Percentiles rank a stretch among this genome's conserved stretches.
These are phyloP conservation scores for Sistotremastrum suecicum DNA, from an alignment of 768 basidiomycete genomes.

Conservation along the genomic window DNA sequence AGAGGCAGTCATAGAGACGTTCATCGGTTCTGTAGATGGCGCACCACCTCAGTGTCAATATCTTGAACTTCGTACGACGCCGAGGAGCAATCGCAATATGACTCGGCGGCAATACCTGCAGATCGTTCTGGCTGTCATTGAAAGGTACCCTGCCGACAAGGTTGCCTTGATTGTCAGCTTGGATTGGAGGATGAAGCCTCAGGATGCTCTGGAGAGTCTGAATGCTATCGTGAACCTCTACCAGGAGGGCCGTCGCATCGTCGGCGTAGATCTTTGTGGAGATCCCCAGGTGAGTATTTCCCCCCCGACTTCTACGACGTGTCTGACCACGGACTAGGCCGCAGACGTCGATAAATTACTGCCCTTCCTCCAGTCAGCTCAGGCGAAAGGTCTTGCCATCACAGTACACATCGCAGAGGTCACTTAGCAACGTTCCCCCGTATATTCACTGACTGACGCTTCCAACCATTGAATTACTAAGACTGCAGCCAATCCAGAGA, in stretches of 20 bases:
- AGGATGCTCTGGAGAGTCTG: constrained; percentile 40
- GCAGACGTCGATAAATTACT: constrained; percentile 42
- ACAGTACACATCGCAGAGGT: constrained; percentile 82
- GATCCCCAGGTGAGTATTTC: constrained; percentile 45
- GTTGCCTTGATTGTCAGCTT: constrained; percentile 59
- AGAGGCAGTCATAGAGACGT: constrained; percentile 47
- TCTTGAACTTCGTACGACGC: constrained; percentile 76
- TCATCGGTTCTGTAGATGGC: constrained; percentile 28
- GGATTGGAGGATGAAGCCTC: constrained; percentile 52
- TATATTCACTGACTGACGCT: not conserved
- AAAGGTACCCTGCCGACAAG: constrained; percentile 32
- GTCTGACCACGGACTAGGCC: constrained; percentile 17
- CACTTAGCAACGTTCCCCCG: constrained; percentile 1
- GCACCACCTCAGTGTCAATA: constrained; percentile 44
- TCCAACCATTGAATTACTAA: constrained; percentile 9
- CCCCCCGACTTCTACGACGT: no score
- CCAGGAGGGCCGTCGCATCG: constrained; percentile 42
- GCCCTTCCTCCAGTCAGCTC: constrained; percentile 38
- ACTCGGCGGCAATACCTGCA: constrained; percentile 44
- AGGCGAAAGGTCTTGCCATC: constrained; percentile 47
- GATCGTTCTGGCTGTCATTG: constrained; percentile 51
- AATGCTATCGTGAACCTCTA: constrained; percentile 41
- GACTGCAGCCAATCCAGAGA: constrained; percentile 32
- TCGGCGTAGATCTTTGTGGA: constrained; percentile 74
- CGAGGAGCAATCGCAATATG: constrained; percentile 45